Percentiles rank a stretch among this genome's conserved stretches.
phyloP scores from a whole-genome alignment of 2,329 filamentous ascomycete genomes.

The Didymosphaeria variabile region DNA sequence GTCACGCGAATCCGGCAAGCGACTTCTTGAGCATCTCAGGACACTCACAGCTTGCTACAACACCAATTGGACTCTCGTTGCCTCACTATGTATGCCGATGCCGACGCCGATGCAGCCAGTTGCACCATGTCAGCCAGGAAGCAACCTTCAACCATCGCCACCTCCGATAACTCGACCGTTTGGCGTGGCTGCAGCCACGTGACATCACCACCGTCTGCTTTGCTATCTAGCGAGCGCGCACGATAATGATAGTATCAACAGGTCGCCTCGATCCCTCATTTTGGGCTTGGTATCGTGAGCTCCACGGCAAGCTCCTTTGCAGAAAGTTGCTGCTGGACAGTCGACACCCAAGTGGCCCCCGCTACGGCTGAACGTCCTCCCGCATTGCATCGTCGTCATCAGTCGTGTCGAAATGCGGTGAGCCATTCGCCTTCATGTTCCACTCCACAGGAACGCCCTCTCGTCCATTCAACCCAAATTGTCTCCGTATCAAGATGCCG shows the following conservation, averaged over 20 bases:
- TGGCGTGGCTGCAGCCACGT: conserved; percentile 2
- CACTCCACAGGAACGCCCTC: background rate
- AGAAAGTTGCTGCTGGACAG: conserved; percentile 2
- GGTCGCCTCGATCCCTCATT: background rate
- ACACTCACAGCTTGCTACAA: conserved; percentile 3
- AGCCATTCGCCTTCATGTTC: background rate
- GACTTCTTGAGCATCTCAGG: background rate
- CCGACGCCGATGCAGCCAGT: background rate
- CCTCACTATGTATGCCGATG: background rate
- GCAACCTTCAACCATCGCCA: background rate
- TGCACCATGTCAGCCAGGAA: background rate
- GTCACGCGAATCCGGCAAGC: background rate
- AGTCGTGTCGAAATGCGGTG: background rate
- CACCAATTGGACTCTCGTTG: background rate
- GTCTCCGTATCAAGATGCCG: background rate
- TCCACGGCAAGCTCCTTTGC: background rate
- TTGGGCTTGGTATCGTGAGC: background rate
- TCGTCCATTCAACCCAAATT: background rate
- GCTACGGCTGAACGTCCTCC: conserved; percentile 1
- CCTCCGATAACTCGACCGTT: conserved; percentile 6
- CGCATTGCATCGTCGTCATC: conserved; percentile 6
- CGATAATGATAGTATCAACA: background rate
- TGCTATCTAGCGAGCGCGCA: background rate
- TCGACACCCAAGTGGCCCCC: background rate
- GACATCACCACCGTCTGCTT: conserved; percentile 1